Evolutionary conservation across 1,284 basidiomycete genomes (phyloP), one percentile per base, ranked within the genome.

Genomic region (Malassezia slooffiae): DNA sequence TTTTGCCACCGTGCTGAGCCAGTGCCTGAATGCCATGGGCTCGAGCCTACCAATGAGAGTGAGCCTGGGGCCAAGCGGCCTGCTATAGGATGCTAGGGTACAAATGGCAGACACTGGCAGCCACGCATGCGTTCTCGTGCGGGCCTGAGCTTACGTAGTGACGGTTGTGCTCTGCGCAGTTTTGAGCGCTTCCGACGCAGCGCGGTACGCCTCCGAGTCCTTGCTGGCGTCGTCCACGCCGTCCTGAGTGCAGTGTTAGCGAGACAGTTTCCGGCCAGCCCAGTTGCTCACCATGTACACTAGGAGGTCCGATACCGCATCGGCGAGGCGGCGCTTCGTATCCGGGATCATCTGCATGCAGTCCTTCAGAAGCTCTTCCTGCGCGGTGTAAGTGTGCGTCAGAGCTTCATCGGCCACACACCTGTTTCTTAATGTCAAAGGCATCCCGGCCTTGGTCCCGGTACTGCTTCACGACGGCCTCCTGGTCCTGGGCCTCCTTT

Each of bases 341-440:
- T 48, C 40, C 15, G 40, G 40, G 7, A 48, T 17, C 46, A 48
- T 48, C 19, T 48, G 46, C 10, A 34, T 17, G 13, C 35, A 33
- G 17, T 48, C 46, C 11, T 29, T 36, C 13, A 38, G 26, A 13
- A 48, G 28, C 24, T 43, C 46, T 30, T 48, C 31, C 41, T 47
- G 19, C 5, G 5, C 28, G n/a, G n/a, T n/a, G n/a, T n/a, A n/a
- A n/a, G n/a, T n/a, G n/a, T n/a, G n/a, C n/a, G 19, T 26, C 11
- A 32, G 24, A 26, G 12, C 15, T 5, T 15, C 19, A n/a, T 2
- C 16, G 12, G 12, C 4, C 10, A 13, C 30, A 17, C 24, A 43
- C 40, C 30, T 50, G 47, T 28, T 41, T 50, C 15, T 33, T 36
- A 9, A 50, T 22, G 28, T 48, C 40, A 15, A 26, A 39, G n/a